Evolutionary conservation across 2,329 filamentous ascomycete genomes (phyloP).

Genomic region (Fusarium chuoi): DNA sequence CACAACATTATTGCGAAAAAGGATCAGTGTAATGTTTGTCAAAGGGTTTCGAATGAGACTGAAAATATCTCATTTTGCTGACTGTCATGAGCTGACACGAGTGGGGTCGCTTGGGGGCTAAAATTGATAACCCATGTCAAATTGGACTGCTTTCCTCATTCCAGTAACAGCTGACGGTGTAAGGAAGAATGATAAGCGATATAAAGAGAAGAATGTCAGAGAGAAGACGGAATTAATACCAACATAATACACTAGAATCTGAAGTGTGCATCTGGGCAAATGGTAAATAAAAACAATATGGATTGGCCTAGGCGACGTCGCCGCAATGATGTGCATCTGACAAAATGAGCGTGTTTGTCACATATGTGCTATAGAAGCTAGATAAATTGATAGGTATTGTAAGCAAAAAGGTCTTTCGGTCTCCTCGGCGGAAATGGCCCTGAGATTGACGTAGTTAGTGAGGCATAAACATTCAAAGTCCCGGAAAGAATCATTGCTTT

Average conservation of each 20-base stretch:
- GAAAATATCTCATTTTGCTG: not conserved
- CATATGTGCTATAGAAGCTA: too few species aligned
- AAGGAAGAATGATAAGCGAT: not conserved
- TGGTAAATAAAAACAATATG: not conserved
- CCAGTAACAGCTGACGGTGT: not conserved
- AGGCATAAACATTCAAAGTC: not conserved
- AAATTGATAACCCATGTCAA: not conserved
- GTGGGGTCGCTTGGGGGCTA: not conserved
- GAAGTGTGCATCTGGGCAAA: too few species aligned
- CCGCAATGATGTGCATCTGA: not conserved
- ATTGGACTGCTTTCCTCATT: not conserved
- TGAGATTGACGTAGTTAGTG: not conserved
- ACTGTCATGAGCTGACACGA: not conserved
- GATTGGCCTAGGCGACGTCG: not conserved
- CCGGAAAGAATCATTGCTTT: not conserved
- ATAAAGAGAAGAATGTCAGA: too few species aligned
- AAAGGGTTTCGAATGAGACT: not conserved
- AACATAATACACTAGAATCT: not conserved
- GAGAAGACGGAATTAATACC: too few species aligned
- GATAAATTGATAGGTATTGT: too few species aligned
- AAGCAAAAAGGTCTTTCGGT: not conserved
- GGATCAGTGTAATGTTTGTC: accelerated
- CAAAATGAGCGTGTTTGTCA: too few species aligned
- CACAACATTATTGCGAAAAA: not conserved
- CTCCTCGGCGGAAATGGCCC: too few species aligned